Evolutionary conservation across 306 rosid species (phyloP).

Genomic region (Gleditsia sinensis): DNA sequence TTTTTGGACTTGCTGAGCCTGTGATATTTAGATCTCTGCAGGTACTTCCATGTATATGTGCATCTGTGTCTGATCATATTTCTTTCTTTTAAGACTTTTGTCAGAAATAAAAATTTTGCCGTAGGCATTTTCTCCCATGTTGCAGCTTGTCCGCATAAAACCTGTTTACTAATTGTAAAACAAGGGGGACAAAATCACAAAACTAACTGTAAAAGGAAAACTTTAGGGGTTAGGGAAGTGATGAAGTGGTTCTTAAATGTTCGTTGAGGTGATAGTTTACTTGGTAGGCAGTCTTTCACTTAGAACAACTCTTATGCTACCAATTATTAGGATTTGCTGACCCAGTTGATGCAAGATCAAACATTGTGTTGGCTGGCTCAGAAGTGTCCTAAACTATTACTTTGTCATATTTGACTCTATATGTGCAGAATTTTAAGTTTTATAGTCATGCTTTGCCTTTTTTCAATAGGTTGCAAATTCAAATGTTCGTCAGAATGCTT

Average conservation of each 20-base stretch:
- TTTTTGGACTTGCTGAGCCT: conserved; percentile 77
- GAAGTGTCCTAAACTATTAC: neutral
- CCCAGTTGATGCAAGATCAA: neutral
- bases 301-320: neutral
- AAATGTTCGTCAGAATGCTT: conserved; percentile 86
- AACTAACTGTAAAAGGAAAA: neutral
- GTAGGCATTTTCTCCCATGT: neutral
- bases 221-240: neutral
- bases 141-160: neutral
- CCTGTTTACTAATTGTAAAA: neutral
- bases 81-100: neutral
- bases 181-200: neutral
- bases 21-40: conserved; percentile 88
- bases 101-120: neutral
- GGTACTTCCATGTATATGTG: conserved; percentile 44
- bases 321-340: neutral
- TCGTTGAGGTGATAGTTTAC: neutral
- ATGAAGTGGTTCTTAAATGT: conserved; percentile 3
- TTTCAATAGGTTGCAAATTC: conserved; percentile 80
- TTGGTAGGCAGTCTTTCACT: neutral
- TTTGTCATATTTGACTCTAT: conserved; percentile 17
- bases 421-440: conserved; percentile 18
- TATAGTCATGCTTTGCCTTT: conserved; percentile 24
- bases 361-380: conserved; percentile 8
- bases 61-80: neutral